These are phyloP conservation scores for Mrakia hoshinonis DNA, from an alignment of 768 basidiomycete genomes.

Conservation along the genomic window DNA sequence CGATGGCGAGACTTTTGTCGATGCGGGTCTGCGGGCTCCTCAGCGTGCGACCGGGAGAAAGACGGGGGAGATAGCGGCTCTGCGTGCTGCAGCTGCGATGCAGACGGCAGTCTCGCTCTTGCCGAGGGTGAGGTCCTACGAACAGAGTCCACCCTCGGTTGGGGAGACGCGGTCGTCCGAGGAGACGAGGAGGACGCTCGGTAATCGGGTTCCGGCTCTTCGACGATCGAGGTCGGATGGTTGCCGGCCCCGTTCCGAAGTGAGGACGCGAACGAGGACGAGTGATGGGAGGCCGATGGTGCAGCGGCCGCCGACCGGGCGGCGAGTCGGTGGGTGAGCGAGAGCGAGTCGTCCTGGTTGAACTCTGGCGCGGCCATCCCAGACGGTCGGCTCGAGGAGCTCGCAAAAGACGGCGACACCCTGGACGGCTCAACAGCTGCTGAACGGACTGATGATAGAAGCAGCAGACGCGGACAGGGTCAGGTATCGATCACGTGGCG, in stretches of 20 bases:
- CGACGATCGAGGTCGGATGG: constrained; percentile 1
- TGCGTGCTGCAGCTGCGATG: neutral
- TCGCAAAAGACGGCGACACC: neutral
- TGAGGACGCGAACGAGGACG: neutral
- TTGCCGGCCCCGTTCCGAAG: neutral
- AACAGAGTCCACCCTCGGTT: neutral
- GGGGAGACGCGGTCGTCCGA: neutral
- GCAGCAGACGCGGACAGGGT: neutral
- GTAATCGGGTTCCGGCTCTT: constrained; percentile 6
- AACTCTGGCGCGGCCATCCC: neutral
- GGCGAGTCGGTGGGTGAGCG: neutral
- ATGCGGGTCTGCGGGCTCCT: neutral
- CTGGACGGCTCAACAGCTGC: neutral
- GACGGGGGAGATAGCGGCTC: neutral
- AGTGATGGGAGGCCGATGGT: neutral
- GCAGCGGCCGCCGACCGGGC: neutral
- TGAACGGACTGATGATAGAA: neutral
- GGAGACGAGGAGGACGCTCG: neutral
- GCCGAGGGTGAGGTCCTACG: neutral
- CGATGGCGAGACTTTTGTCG: constrained; percentile 20
- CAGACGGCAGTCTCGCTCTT: neutral
- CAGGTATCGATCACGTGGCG: neutral
- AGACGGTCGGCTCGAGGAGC: neutral
- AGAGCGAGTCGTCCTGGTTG: constrained; percentile 1
- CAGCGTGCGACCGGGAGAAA: neutral